A percentile compares a stretch with the other conserved stretches of the same genome.
These are phyloP conservation scores for Pseudogymnoascus sp. DNA, from an alignment of 2,329 filamentous ascomycete species.

Conservation along the genomic window DNA sequence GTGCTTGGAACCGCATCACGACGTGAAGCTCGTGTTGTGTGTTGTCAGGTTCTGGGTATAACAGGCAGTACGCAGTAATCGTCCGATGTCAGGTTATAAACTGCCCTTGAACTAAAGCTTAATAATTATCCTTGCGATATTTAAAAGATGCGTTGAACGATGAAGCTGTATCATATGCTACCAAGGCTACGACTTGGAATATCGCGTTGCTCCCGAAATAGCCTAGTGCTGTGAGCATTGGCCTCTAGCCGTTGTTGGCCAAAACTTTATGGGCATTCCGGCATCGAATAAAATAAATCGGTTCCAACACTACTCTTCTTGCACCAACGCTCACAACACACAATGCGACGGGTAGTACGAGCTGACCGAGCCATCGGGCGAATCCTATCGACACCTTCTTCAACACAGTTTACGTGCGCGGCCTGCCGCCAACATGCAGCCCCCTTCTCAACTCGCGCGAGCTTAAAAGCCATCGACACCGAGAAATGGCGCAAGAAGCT, in stretches of 20 bases:
- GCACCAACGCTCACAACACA: constrained; percentile 1
- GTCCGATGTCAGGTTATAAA: not conserved
- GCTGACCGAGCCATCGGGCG: constrained; percentile 5
- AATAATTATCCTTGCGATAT: not conserved
- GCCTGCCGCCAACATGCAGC: constrained; percentile 23
- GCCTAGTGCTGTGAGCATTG: not conserved
- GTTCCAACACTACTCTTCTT: not conserved
- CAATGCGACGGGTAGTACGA: constrained; percentile 1
- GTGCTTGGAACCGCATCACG: constrained; percentile 7
- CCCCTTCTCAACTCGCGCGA: constrained; percentile 25
- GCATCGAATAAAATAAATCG: not conserved
- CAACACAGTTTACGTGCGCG: constrained; percentile 18
- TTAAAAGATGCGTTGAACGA: not conserved
- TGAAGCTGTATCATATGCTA: constrained; percentile 4
- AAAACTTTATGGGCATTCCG: constrained; percentile 4
- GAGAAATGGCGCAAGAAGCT: constrained; percentile 39
- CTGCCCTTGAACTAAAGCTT: not conserved
- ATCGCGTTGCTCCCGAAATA: not conserved
- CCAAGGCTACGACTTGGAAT: not conserved
- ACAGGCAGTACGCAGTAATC: not conserved
- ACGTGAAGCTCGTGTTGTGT: not conserved
- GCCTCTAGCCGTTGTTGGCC: constrained; percentile 3
- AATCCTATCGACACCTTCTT: not conserved
- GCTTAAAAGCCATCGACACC: constrained; percentile 27
- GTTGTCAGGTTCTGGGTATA: not conserved